Conservation (phyloP, 202 grass and related monocot species). For the Digitaria exilis region DNA sequence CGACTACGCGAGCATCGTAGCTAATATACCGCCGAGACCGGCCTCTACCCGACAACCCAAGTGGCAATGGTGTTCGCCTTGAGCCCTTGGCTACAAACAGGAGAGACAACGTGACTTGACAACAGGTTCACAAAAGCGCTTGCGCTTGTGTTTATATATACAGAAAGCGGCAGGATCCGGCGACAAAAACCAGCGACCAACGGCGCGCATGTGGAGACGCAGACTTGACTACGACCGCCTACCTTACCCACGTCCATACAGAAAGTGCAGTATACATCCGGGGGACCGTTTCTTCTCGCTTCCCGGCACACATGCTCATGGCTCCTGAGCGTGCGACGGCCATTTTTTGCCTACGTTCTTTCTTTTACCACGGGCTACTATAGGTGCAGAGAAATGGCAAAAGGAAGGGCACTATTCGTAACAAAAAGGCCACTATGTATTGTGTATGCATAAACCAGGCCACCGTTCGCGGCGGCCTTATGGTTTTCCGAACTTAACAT, state of each 20-base stretch:
- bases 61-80: not conserved
- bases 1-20: not conserved
- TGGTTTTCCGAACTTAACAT: no score
- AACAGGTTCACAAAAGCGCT: no score
- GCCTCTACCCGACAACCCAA: no score
- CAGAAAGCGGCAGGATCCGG: slow-evolving; percentile 14
- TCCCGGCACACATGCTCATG: not conserved
- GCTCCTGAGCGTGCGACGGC: slow-evolving; percentile 5
- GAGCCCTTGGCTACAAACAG: no score
- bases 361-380: not conserved
- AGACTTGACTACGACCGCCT: not conserved
- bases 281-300: not conserved
- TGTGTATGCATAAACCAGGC: no score
- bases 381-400: not conserved
- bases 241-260: not conserved
- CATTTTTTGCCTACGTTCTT: not conserved
- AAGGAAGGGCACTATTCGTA: not conserved
- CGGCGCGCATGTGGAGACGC: slow-evolving; percentile 27
- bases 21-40: not conserved
- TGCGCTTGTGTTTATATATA: no score
- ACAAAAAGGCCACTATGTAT: not conserved
- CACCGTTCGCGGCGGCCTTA: no score
- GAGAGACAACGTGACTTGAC: no score
- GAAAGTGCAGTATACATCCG: no score
- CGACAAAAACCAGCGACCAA: slow-evolving; percentile 19